Evolutionary conservation across 495 filamentous ascomycete species (phyloP).

Genomic region (Talaromyces wortmannii): DNA sequence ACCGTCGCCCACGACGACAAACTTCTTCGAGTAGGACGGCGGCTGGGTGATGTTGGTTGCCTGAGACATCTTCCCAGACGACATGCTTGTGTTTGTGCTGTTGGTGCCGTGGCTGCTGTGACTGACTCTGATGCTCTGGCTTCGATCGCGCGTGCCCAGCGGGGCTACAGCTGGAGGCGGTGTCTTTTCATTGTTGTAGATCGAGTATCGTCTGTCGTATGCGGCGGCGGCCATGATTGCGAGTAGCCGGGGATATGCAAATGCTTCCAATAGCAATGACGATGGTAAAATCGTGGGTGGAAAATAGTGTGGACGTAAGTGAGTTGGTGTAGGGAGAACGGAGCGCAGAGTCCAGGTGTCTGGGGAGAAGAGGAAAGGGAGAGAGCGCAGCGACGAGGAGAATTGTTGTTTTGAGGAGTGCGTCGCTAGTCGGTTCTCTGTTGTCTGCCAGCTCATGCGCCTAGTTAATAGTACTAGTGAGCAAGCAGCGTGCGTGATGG

Average conservation of each 20-base stretch:
- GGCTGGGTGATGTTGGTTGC: slow-evolving; percentile 81
- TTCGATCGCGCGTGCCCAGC: slow-evolving; percentile 44
- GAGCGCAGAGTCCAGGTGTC: too few species aligned
- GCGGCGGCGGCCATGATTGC: slow-evolving; percentile 38
- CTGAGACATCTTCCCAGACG: slow-evolving; percentile 61
- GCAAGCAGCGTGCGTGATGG: too few species aligned
- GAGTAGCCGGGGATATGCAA: not conserved
- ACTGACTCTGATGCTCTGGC: slow-evolving; percentile 57
- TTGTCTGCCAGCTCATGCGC: too few species aligned
- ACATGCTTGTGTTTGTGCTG: slow-evolving; percentile 66
- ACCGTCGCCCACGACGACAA: slow-evolving; percentile 96
- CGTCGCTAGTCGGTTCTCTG: too few species aligned
- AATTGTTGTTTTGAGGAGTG: too few species aligned
- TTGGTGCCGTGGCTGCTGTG: slow-evolving; percentile 70
- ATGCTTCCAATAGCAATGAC: not conserved
- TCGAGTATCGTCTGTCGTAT: slow-evolving; percentile 43
- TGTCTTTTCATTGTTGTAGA: slow-evolving; percentile 26
- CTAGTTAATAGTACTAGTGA: too few species aligned
- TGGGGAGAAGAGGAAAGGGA: too few species aligned
- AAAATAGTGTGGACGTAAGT: too few species aligned
- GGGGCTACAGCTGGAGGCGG: slow-evolving; percentile 40
- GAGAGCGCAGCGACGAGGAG: too few species aligned
- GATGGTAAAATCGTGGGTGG: too few species aligned
- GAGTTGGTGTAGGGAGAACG: too few species aligned
- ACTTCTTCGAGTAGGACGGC: slow-evolving; percentile 94